Base-by-base conservation (phyloP, 768 basidiomycete species). In the Kondoa subrosea region DNA sequence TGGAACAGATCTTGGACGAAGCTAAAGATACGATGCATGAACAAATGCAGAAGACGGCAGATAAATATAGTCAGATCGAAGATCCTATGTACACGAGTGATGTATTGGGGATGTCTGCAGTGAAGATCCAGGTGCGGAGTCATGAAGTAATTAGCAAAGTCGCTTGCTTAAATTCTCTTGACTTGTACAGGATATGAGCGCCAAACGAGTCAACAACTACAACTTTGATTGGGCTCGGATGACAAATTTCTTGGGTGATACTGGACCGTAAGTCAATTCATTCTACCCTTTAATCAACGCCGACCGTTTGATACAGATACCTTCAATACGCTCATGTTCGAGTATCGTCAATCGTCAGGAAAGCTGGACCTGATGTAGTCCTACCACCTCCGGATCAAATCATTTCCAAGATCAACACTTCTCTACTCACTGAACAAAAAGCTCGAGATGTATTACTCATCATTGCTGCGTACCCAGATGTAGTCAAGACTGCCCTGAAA, bases 311-410 rank as follows among this genome's bases (percentile, higher is more conserved):
- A 0, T 33, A 1, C 0, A 63, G 61, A 0, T 96, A 95, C 80
- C 84, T 96, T 30, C 92, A 96, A 80, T 96, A 96, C 77, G 89
- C 91, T 0, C 92, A 95, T 78, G 91, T 91, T 72, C 88, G 92
- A 25, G 81, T 96, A 32, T 83, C 87, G 4, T 95, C 91, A 1
- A 86, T 96, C 75, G 85, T 84, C 72, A 88, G 91, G 67, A 92
- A 93, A 78, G 91, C 92, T 78, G 89, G 89, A 1, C 85, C 92
- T 32, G 71, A 71, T 31, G 78, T 88, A 56, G 86, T 90, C 25
- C 84, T 89, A 12, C 87, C 88, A 0, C 77, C 82, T 0, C 83
- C 83, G 8, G 79, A 83, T 14, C 70, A 74, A 2, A 76, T 77
- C 31, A 34, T 76, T 32, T 63, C 75, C n/a, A 77, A 85, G 70